Conservation (phyloP, 2,329 filamentous ascomycete species). For the Colletotrichum paranaense region DNA sequence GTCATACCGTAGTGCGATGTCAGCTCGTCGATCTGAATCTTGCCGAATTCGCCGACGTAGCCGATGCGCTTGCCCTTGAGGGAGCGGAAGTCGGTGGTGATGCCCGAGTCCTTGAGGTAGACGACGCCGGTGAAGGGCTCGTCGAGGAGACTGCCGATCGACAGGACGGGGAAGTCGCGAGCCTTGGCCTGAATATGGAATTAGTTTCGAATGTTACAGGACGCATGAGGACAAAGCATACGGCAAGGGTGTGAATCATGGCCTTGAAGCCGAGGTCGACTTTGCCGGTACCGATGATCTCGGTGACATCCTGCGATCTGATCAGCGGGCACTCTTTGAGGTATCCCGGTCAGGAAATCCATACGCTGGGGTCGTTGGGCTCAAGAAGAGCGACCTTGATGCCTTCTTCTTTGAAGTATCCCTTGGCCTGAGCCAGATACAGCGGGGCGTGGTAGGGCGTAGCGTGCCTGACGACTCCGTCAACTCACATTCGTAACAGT, state of each 20-base stretch:
- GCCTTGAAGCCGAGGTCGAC: conserved; percentile 85
- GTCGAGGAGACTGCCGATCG: conserved; percentile 80
- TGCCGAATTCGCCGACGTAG: conserved; percentile 85
- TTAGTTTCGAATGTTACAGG: not conserved
- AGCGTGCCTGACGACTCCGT: conserved; percentile 70
- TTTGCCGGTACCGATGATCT: conserved; percentile 82
- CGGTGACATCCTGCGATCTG: conserved; percentile 74
- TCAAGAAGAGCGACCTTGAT: conserved; percentile 83
- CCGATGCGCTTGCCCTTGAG: conserved; percentile 82
- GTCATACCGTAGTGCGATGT: conserved; percentile 83
- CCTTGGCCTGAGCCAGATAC: conserved; percentile 81
- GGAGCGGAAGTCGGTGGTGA: conserved; percentile 79
- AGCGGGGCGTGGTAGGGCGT: conserved; percentile 84
- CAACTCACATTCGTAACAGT: conserved; percentile 13
- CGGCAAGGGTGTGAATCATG: conserved; percentile 85
- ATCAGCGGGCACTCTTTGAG: not conserved
- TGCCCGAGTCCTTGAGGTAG: conserved; percentile 79
- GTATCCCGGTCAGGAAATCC: conserved; percentile 30
- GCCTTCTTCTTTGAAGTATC: conserved; percentile 79
- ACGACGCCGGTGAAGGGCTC: conserved; percentile 85
- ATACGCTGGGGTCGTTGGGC: conserved; percentile 78
- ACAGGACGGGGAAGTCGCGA: conserved; percentile 77
- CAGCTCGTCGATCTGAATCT: conserved; percentile 86
- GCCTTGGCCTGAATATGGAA: conserved; percentile 71
- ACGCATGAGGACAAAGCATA: conserved; percentile 46